Evolutionary conservation across 306 rosid species (phyloP), one percentile per base, ranked within the genome.

Genomic region (Spatholobus suberectus): DNA sequence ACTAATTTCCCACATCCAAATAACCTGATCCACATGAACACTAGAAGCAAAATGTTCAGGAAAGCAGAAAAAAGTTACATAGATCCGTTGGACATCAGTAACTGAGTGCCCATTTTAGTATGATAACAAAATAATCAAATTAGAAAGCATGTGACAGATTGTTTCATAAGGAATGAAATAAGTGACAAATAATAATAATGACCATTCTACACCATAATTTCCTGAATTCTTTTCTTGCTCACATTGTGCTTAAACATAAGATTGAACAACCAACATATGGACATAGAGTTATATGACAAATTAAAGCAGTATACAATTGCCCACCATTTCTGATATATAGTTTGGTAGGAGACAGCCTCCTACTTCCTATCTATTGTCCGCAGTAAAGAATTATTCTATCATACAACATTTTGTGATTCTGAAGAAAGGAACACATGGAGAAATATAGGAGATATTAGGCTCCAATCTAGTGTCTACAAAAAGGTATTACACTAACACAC

Each of bases 21-120:
- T n/a, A 24, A 62, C 47, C 70, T 27, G 47, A 46, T 34, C 40
- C 34, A 4, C 44, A 76, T 32, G 43, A 57, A 40, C 66, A 41
- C 34, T 15, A 76, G 70, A 76, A 76, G 13, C 80, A 37, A 59
- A 59, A 63, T 32, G 12, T 17, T 63, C 40, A 29, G 43, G 70
- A 13, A 13, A 29, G 6, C 1, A 7, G 43, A 32, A 37, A 59
- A 63, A 63, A 62, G 20, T 13, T 62, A 29, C 67, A 59, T 29
- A 14, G 37, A 13, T 59, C 29, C 18, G 5, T 59, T 26, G n/a
- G 5, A 29, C 9, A 27, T 15, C 40, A 24, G 69, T 29, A 62
- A 29, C 41, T 27, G 10, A 62, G 29, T 62, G 20, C 40, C 69
- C 40, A 62, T 62, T 59, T 29, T 21, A 29, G 21, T 12, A 62